Conservation (phyloP, 75 land plant species). For the Sequoiadendron giganteum region DNA sequence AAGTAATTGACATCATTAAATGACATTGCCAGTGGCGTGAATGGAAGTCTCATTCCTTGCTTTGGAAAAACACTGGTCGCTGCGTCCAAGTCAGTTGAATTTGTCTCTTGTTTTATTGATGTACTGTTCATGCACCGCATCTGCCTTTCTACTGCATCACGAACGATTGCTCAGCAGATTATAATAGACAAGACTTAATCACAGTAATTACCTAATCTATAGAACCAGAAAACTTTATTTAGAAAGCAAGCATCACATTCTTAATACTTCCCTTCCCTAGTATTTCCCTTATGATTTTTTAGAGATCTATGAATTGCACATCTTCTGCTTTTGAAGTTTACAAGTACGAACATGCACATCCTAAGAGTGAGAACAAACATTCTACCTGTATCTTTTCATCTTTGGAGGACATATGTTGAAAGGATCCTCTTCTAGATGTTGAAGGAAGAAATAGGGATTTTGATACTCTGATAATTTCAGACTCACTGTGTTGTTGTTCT, state of each 20-base stretch:
- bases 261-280: neutral
- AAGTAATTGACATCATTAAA: constrained; percentile 77
- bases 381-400: constrained; percentile 43
- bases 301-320: neutral
- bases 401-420: constrained; percentile 24
- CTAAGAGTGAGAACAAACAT: neutral
- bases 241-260: neutral
- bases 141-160: constrained; percentile 35
- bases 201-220: neutral
- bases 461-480: constrained; percentile 6
- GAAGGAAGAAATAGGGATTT: neutral
- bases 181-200: neutral
- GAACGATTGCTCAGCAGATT: neutral
- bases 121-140: constrained; percentile 30
- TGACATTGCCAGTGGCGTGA: constrained; percentile 70
- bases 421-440: constrained; percentile 1
- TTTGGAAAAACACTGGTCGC: constrained; percentile 44
- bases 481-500: constrained; percentile 16
- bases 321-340: neutral
- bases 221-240: too few species aligned
- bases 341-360: neutral
- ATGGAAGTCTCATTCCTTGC: constrained; percentile 84
- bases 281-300: neutral
- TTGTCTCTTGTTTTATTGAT: neutral
- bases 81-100: constrained; percentile 14